Conservation (phyloP, 345 rosid species). For the Triadica sebifera region DNA sequence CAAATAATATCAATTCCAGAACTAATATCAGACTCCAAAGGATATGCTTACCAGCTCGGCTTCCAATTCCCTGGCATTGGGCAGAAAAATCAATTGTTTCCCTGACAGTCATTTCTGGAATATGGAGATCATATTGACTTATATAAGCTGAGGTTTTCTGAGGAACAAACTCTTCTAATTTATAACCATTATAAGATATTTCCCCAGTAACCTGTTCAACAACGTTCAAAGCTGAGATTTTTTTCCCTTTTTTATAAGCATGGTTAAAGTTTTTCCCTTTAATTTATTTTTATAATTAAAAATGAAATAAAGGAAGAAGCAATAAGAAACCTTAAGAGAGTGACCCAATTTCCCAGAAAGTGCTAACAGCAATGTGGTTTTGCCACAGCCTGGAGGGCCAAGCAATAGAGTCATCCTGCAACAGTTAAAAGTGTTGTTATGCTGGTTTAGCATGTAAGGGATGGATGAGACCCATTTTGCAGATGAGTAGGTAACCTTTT, state of each 20-base stretch:
- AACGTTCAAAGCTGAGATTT: not conserved
- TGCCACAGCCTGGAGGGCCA: constrained; percentile 88
- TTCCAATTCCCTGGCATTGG: constrained; percentile 36
- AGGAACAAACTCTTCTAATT: constrained; percentile 38
- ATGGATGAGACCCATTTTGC: not conserved
- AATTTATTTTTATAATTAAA: not conserved
- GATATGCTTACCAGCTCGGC: constrained; percentile 32
- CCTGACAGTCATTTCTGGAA: constrained; percentile 42
- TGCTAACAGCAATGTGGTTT: constrained; percentile 58
- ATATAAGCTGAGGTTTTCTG: constrained; percentile 40
- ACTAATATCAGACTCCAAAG: not conserved
- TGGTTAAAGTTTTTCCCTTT: not conserved
- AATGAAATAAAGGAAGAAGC: not conserved
- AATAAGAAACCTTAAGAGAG: constrained; percentile 45
- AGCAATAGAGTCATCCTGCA: constrained; percentile 66
- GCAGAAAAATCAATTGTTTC: constrained; percentile 40
- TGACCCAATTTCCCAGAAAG: constrained; percentile 61
- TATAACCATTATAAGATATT: constrained; percentile 36
- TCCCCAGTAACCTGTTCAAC: constrained; percentile 31
- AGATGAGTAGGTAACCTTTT: constrained; percentile 42
- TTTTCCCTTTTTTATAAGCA: not conserved
- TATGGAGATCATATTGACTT: constrained; percentile 38
- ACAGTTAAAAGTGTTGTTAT: not conserved
- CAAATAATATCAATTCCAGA: not conserved
- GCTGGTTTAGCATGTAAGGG: no score